A percentile compares a stretch with the other conserved stretches of the same genome.
These are phyloP conservation scores for Diospyros kaki DNA, from an alignment of 148 eudicot species.

Conservation along the genomic window DNA sequence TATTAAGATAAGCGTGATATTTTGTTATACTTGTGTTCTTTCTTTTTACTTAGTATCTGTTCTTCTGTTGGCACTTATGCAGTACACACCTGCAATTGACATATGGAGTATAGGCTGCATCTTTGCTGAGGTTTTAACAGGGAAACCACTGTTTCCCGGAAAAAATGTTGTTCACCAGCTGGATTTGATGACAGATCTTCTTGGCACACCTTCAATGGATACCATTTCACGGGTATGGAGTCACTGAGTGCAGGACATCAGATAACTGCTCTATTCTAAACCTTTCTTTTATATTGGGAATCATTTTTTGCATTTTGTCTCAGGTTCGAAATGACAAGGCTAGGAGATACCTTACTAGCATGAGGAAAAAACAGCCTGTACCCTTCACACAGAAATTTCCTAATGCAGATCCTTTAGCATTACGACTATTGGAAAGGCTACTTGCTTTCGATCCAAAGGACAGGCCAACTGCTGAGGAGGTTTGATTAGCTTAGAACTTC, in stretches of 20 bases:
- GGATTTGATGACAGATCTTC: constrained; percentile 60
- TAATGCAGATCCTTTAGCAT: constrained; percentile 57
- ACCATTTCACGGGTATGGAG: constrained; percentile 47
- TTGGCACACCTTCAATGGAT: constrained; percentile 60
- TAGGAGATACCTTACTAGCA: constrained; percentile 55
- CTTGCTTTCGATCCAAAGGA: constrained; percentile 71
- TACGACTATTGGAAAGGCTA: constrained; percentile 48
- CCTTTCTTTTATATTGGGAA: background rate
- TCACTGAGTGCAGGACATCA: background rate
- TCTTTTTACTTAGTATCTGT: background rate
- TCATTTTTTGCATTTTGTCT: constrained; percentile 8
- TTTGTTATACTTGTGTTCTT: background rate
- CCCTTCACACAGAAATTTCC: constrained; percentile 51
- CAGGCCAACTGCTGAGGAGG: constrained; percentile 73
- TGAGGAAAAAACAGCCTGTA: constrained; percentile 60
- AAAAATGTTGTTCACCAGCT: constrained; percentile 65
- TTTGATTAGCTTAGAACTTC: constrained; percentile 11
- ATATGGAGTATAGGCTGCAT: constrained; percentile 73
- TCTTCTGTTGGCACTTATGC: constrained; percentile 15
- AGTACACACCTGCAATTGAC: constrained; percentile 67
- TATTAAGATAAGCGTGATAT: background rate
- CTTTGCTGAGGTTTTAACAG: constrained; percentile 61
- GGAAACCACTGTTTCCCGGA: constrained; percentile 63
- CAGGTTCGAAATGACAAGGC: constrained; percentile 70
- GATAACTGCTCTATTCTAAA: background rate